phyloP scores from a whole-genome alignment of 2,329 filamentous ascomycete species.

The Ceratocystis huliohia region DNA sequence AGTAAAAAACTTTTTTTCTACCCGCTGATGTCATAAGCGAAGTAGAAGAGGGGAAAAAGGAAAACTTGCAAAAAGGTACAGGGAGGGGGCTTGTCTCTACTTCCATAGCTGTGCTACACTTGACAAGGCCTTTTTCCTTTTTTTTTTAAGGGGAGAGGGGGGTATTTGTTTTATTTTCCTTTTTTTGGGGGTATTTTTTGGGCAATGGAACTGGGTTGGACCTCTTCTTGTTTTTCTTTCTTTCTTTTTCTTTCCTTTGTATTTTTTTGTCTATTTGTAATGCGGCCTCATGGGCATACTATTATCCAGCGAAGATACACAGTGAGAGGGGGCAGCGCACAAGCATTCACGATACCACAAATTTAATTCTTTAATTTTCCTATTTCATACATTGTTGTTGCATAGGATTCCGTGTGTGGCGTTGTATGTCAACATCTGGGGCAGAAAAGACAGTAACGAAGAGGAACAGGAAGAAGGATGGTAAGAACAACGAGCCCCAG shows the following conservation, averaged over 20 bases:
- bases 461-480: no score
- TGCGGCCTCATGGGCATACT: not conserved
- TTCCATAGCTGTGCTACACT: no score
- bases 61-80: not conserved
- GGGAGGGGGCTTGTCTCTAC: not conserved
- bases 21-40: constrained; percentile 6
- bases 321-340: not conserved
- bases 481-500: no score
- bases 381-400: not conserved
- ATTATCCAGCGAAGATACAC: not conserved
- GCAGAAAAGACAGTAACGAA: not conserved
- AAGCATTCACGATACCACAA: constrained; percentile 6
- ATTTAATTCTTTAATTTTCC: not conserved
- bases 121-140: not conserved
- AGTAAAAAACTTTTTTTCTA: not conserved
- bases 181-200: not conserved
- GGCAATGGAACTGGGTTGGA: not conserved
- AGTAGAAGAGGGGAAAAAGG: not conserved
- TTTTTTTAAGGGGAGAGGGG: not conserved
- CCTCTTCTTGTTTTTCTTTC: not conserved
- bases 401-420: not conserved
- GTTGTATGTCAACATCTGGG: not conserved
- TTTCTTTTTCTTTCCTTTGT: constrained; percentile 10
- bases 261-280: not conserved
- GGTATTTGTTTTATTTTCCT: not conserved